Percentiles rank a stretch among this genome's conserved stretches.
These are phyloP conservation scores for Fusarium newnesense DNA, from an alignment of 2,329 filamentous ascomycete genomes.

Conservation along the genomic window DNA sequence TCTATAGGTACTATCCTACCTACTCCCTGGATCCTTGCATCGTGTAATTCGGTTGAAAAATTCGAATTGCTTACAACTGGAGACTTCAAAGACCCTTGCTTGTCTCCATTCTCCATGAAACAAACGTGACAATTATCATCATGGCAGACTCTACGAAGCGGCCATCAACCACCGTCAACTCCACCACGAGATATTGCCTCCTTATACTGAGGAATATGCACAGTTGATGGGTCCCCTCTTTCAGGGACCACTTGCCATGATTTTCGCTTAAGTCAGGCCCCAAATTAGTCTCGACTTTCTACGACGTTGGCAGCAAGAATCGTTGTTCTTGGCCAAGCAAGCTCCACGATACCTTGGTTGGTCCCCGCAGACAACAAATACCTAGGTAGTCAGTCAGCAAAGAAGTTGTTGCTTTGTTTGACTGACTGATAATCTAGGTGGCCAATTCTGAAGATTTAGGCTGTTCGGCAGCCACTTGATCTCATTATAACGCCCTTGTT, in stretches of 20 bases:
- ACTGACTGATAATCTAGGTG: conserved; percentile 1
- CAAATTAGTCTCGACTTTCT: neutral
- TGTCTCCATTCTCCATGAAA: conserved; percentile 25
- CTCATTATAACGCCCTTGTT: neutral
- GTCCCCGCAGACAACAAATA: conserved; percentile 8
- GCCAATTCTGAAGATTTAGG: conserved; percentile 8
- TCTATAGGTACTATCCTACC: neutral
- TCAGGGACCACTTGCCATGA: neutral
- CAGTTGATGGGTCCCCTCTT: neutral
- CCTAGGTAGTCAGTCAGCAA: neutral
- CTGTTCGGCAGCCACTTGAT: conserved; percentile 1
- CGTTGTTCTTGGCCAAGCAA: conserved; percentile 10
- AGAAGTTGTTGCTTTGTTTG: conserved; percentile 10
- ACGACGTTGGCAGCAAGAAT: neutral
- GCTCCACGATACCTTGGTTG: conserved; percentile 25
- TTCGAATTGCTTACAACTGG: neutral
- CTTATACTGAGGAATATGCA: neutral
- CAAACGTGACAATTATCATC: conserved; percentile 6
- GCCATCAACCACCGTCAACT: conserved; percentile 29
- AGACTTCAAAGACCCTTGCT: conserved; percentile 12
- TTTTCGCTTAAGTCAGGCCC: neutral
- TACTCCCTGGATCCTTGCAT: neutral
- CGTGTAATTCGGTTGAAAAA: neutral
- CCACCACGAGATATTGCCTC: neutral
- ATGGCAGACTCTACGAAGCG: neutral